These are phyloP conservation scores for Collybia sordida DNA, from an alignment of 768 basidiomycete genomes.

Conservation along the genomic window DNA sequence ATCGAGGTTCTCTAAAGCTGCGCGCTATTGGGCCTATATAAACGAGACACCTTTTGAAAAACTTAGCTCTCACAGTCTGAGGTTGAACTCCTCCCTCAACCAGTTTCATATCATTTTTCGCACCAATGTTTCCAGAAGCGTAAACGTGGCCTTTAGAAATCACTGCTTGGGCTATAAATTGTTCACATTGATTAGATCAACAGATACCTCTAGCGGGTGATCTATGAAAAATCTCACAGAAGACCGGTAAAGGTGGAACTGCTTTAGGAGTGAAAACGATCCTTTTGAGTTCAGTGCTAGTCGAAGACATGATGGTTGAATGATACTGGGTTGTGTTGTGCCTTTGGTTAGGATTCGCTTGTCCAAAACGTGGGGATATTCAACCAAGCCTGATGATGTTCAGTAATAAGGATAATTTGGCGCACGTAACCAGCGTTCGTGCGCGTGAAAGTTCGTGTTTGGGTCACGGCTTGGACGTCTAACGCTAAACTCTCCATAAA, in stretches of 20 bases:
- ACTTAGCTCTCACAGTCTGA: slow-evolving; percentile 28
- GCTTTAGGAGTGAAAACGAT: slow-evolving; percentile 30
- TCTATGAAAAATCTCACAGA: slow-evolving; percentile 24
- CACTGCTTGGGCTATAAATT: slow-evolving; percentile 33
- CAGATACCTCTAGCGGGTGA: background rate
- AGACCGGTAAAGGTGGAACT: slow-evolving; percentile 32
- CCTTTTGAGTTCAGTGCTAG: slow-evolving; percentile 11
- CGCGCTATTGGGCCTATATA: slow-evolving; percentile 21
- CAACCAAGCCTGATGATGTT: too few species aligned
- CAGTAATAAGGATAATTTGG: too few species aligned
- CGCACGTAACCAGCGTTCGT: too few species aligned
- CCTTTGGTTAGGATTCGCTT: too few species aligned
- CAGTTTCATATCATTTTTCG: slow-evolving; percentile 12
- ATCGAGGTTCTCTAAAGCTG: slow-evolving; percentile 36
- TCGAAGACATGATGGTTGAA: too few species aligned
- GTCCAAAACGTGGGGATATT: too few species aligned
- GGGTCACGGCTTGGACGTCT: too few species aligned
- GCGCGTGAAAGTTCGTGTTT: too few species aligned
- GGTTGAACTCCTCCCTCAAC: slow-evolving; percentile 34
- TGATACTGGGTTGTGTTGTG: too few species aligned
- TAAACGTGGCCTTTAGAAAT: slow-evolving; percentile 34
- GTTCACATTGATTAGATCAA: background rate
- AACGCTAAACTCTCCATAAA: too few species aligned
- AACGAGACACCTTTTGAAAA: background rate
- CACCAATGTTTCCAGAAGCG: slow-evolving; percentile 39